These are phyloP conservation scores for Podospora pseudocomata DNA, from an alignment of 495 filamentous ascomycete genomes.

Conservation along the genomic window DNA sequence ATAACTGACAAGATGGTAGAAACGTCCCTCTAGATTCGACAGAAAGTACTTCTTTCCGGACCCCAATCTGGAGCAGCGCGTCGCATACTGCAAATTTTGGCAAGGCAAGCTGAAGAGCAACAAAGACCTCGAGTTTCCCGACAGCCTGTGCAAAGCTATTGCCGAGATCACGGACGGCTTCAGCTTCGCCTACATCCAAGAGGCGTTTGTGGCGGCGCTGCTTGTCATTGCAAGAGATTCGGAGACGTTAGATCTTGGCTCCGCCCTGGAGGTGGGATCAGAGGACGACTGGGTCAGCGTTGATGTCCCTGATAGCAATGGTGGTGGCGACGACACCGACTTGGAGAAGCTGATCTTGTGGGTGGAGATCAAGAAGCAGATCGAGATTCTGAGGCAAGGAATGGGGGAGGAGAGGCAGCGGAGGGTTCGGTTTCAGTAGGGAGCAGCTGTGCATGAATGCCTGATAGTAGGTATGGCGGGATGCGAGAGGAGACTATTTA, in stretches of 20 bases:
- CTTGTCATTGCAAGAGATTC: constrained; percentile 46
- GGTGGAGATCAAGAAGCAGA: constrained; percentile 55
- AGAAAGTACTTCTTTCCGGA: constrained; percentile 60
- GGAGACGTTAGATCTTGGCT: background rate
- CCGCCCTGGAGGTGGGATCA: background rate
- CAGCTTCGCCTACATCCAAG: constrained; percentile 64
- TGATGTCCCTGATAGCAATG: constrained; percentile 17
- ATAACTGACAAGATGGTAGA: constrained; percentile 25
- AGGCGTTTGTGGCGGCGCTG: constrained; percentile 59
- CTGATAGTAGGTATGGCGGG: background rate
- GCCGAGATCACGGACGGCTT: constrained; percentile 58
- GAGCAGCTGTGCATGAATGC: background rate
- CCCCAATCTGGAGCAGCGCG: constrained; percentile 50
- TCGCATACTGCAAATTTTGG: constrained; percentile 58
- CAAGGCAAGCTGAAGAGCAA: constrained; percentile 54
- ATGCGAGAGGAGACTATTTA: too few relatives aligned
- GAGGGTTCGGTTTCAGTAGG: background rate
- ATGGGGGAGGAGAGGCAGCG: constrained; percentile 40
- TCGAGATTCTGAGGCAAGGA: constrained; percentile 51
- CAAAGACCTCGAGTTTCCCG: constrained; percentile 53
- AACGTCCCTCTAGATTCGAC: constrained; percentile 62
- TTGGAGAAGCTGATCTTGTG: constrained; percentile 49
- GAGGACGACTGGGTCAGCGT: constrained; percentile 25
- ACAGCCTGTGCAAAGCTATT: constrained; percentile 49
- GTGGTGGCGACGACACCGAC: constrained; percentile 29